Percentiles rank a stretch among this genome's conserved stretches.
phyloP scores from a whole-genome alignment of 257 asterid genomes.

The Parsonsia alboflavescens region DNA sequence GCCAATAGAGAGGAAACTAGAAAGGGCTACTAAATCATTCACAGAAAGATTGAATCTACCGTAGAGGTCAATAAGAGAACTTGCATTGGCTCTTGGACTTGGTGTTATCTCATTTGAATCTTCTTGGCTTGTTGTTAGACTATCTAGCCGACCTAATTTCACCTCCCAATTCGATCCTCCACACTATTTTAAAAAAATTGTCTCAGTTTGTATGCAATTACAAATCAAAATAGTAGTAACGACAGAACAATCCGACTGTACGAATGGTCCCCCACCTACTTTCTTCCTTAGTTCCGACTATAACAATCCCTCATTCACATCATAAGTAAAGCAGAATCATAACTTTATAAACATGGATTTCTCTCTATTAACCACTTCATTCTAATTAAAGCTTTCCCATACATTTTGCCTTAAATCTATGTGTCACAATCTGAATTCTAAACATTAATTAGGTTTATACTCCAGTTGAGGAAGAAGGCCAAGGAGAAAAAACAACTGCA shows the following conservation, averaged over 20 bases:
- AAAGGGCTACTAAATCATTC: slow-evolving; percentile 80
- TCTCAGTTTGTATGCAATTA: background rate
- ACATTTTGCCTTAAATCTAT: too few species aligned
- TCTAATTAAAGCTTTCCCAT: too few species aligned
- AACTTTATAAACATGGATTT: too few species aligned
- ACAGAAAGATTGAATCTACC: slow-evolving; percentile 53
- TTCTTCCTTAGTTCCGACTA: too few species aligned
- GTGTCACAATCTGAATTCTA: too few species aligned
- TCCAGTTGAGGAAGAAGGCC: too few species aligned
- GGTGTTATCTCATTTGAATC: slow-evolving; percentile 81
- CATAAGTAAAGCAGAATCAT: too few species aligned
- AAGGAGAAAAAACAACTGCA: too few species aligned
- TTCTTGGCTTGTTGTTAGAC: slow-evolving; percentile 81
- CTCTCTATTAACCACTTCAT: too few species aligned
- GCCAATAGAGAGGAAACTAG: slow-evolving; percentile 93
- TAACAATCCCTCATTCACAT: too few species aligned
- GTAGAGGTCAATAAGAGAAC: slow-evolving; percentile 58
- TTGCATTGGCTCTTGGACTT: slow-evolving; percentile 87
- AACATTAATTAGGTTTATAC: too few species aligned
- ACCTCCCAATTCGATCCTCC: slow-evolving; percentile 95
- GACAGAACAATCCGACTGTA: background rate
- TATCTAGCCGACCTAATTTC: slow-evolving; percentile 71
- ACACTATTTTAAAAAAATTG: slow-evolving; percentile 37
- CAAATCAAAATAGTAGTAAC: background rate
- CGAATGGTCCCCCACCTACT: background rate